Percentiles rank a stretch among this genome's conserved stretches.
Conservation (phyloP, 2,329 filamentous ascomycete species). For the Cladosporium sphaerospermum region DNA sequence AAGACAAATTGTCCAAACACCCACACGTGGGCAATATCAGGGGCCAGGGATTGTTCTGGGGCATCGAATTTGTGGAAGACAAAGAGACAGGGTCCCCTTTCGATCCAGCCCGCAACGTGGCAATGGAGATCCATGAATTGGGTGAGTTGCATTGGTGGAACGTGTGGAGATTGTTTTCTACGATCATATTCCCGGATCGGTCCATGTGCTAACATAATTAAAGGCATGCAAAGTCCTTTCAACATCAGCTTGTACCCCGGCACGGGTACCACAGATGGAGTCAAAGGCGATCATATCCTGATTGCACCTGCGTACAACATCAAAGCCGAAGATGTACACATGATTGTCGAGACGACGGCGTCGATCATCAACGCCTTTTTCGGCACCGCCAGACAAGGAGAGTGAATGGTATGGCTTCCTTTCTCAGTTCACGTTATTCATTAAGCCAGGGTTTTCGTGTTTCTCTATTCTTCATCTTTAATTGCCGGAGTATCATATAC, state of each 20-base stretch:
- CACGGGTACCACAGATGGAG: conserved; percentile 52
- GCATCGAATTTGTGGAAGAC: conserved; percentile 54
- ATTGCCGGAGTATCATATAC: no score
- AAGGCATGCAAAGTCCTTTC: conserved; percentile 38
- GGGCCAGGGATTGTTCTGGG: conserved; percentile 55
- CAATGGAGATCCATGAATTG: conserved; percentile 46
- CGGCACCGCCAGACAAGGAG: not conserved
- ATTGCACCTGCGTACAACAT: conserved; percentile 64
- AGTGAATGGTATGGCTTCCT: no score
- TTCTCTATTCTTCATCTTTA: no score
- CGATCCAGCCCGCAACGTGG: conserved; percentile 38
- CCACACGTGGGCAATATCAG: conserved; percentile 55
- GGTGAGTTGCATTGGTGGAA: conserved; percentile 30
- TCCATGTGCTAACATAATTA: conserved; percentile 1
- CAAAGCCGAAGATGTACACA: conserved; percentile 49
- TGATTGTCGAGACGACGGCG: conserved; percentile 47
- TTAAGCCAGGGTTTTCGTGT: not conserved
- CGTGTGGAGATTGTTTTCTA: not conserved
- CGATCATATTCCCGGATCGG: not conserved
- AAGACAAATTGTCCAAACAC: conserved; percentile 38
- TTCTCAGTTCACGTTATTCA: not conserved
- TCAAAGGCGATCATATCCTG: conserved; percentile 62
- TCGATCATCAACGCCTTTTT: conserved; percentile 49
- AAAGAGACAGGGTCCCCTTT: conserved; percentile 51
- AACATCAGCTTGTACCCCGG: conserved; percentile 60